Evolutionary conservation across 169 alveolate species (phyloP).

Genomic region (Cryptosporidium sp.): DNA sequence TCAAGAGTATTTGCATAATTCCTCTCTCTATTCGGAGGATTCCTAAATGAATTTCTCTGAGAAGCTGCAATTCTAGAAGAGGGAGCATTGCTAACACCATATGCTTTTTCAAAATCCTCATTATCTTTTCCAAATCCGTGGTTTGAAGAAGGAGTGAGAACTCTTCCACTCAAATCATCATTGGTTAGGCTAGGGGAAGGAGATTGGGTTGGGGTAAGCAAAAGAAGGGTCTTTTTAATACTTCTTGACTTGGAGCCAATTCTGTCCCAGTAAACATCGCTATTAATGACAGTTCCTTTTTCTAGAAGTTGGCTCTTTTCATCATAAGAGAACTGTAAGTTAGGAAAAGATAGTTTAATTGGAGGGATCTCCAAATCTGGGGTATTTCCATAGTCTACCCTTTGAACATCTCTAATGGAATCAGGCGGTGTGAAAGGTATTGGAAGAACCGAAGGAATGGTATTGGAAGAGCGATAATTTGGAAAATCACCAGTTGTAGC

Average conservation of each 20-base stretch:
- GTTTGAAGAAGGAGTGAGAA: conserved; percentile 56
- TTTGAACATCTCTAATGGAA: background rate
- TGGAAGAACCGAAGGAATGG: background rate
- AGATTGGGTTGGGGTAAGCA: conserved; percentile 67
- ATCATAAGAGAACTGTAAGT: background rate
- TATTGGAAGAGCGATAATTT: background rate
- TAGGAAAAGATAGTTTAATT: conserved; percentile 35
- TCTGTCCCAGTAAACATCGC: conserved; percentile 63
- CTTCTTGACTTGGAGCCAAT: conserved; percentile 73
- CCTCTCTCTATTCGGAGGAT: conserved; percentile 23
- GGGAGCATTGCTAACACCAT: background rate
- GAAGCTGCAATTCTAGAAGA: background rate
- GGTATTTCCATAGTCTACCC: background rate
- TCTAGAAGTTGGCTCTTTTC: background rate
- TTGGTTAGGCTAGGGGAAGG: conserved; percentile 57
- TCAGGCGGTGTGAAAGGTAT: conserved; percentile 66
- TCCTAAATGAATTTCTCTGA: background rate
- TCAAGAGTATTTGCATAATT: conserved; percentile 40
- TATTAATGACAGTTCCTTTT: background rate
- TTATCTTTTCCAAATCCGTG: background rate
- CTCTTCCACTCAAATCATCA: conserved; percentile 49
- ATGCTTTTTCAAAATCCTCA: conserved; percentile 15
- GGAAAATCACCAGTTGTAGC: background rate
- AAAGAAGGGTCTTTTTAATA: conserved; percentile 37
- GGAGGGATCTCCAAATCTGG: conserved; percentile 66